These are phyloP conservation scores for Tricholoma sp. DNA, from an alignment of 768 basidiomycete genomes.

Conservation along the genomic window DNA sequence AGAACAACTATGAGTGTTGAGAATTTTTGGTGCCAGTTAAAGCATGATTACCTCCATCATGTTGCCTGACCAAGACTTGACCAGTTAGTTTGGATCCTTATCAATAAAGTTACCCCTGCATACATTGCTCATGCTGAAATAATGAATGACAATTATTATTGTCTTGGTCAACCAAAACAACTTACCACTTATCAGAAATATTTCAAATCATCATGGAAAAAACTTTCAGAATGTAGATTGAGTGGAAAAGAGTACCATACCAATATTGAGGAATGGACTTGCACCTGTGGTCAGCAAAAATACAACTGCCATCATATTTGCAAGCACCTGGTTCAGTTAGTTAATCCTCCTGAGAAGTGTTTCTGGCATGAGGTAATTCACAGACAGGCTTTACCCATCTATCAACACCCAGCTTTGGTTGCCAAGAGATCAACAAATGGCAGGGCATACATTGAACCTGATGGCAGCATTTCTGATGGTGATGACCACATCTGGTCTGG, in stretches of 20 bases:
- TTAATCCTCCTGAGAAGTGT: slow-evolving; percentile 4
- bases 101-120: slow-evolving; percentile 19
- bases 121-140: slow-evolving; percentile 12
- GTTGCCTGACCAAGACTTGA: slow-evolving; percentile 23
- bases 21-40: slow-evolving; percentile 26
- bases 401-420: slow-evolving; percentile 13
- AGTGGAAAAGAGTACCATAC: no score
- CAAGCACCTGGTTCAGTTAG: slow-evolving; percentile 29
- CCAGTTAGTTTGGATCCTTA: slow-evolving; percentile 26
- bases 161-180: slow-evolving; percentile 15
- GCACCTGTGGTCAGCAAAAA: slow-evolving; percentile 10
- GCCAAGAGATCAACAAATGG: no score
- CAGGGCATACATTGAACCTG: no score
- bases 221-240: no score
- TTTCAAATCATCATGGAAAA: slow-evolving; percentile 5
- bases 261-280: no score
- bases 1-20: slow-evolving; percentile 16
- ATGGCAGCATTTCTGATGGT: no score
- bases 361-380: slow-evolving; percentile 19
- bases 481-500: no score
- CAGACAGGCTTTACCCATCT: slow-evolving; percentile 16
- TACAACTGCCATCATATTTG: slow-evolving; percentile 23
- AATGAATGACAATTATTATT: slow-evolving; percentile 11
- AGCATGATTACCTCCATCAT: slow-evolving; percentile 23
- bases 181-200: slow-evolving; percentile 18